Conservation (phyloP, 2,329 filamentous ascomycete species). For the Pezicula carpinea region DNA sequence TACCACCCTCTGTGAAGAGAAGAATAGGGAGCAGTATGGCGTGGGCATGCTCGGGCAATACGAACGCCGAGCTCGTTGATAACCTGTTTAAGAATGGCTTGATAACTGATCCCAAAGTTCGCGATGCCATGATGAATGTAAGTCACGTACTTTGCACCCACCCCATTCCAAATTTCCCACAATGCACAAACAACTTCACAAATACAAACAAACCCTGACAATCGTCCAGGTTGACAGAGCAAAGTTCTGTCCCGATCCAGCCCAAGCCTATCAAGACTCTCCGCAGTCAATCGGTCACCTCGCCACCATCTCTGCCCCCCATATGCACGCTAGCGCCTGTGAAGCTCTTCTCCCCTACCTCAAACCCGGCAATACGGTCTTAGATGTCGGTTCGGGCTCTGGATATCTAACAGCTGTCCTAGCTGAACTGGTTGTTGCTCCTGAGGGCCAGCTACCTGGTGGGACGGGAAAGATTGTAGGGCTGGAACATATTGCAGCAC, state of each 20-base stretch:
- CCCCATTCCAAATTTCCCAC: no score
- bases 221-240: slow-evolving; percentile 72
- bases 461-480: slow-evolving; percentile 51
- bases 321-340: slow-evolving; percentile 66
- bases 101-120: slow-evolving; percentile 68
- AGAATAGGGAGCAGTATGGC: slow-evolving; percentile 58
- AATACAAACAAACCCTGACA: slow-evolving; percentile 4
- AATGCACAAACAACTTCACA: no score
- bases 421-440: slow-evolving; percentile 49
- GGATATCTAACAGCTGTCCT: slow-evolving; percentile 87
- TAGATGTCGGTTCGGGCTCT: slow-evolving; percentile 72
- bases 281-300: slow-evolving; percentile 63
- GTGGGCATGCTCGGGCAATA: slow-evolving; percentile 76
- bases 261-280: slow-evolving; percentile 66
- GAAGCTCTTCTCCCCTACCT: slow-evolving; percentile 58
- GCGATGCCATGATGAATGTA: slow-evolving; percentile 75
- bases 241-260: slow-evolving; percentile 71
- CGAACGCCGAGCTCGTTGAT: slow-evolving; percentile 70
- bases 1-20: no score
- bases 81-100: slow-evolving; percentile 71
- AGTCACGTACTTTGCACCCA: no score
- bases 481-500: slow-evolving; percentile 65
- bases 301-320: slow-evolving; percentile 68
- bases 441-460: slow-evolving; percentile 10
- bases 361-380: slow-evolving; percentile 45